phyloP scores from a whole-genome alignment of 257 asterid species.

The Fraxinus excelsior region DNA sequence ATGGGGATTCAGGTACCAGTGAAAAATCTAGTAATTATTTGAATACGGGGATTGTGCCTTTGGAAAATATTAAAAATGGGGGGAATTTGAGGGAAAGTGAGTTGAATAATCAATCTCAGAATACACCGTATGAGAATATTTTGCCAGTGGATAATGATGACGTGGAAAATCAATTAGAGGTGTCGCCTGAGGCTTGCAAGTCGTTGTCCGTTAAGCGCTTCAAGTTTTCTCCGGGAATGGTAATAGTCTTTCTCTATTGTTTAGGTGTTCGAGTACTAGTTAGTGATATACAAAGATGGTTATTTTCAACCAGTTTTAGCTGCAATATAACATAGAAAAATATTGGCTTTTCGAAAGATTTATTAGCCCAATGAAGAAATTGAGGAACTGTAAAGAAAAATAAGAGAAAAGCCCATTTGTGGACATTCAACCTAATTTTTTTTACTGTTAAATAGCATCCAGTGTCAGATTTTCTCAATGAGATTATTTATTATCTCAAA shows the following conservation, averaged over 20 bases:
- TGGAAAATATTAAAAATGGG: neutral
- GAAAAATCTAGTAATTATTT: too few species aligned
- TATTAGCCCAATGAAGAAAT: neutral
- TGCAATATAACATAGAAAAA: neutral
- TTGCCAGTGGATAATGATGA: constrained; percentile 35
- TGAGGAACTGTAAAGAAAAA: neutral
- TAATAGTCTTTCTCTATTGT: constrained; percentile 29
- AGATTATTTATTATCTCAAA: neutral
- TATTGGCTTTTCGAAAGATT: neutral
- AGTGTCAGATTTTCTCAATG: neutral
- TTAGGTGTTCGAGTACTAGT: neutral
- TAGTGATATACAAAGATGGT: neutral
- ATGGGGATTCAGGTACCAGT: neutral
- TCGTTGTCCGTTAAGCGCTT: constrained; percentile 59
- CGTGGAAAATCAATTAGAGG: constrained; percentile 55
- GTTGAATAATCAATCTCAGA: too few species aligned
- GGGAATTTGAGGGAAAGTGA: too few species aligned
- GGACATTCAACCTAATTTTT: neutral
- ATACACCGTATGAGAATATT: neutral
- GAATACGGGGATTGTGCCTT: too few species aligned
- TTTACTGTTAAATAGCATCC: neutral
- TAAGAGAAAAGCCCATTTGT: neutral
- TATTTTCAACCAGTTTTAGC: neutral
- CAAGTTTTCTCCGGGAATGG: constrained; percentile 99
- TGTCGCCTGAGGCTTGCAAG: constrained; percentile 73